Evolutionary conservation across 2,329 filamentous ascomycete genomes (phyloP), one percentile per base, ranked within the genome.

Genomic region (Juglanconis juglandina): DNA sequence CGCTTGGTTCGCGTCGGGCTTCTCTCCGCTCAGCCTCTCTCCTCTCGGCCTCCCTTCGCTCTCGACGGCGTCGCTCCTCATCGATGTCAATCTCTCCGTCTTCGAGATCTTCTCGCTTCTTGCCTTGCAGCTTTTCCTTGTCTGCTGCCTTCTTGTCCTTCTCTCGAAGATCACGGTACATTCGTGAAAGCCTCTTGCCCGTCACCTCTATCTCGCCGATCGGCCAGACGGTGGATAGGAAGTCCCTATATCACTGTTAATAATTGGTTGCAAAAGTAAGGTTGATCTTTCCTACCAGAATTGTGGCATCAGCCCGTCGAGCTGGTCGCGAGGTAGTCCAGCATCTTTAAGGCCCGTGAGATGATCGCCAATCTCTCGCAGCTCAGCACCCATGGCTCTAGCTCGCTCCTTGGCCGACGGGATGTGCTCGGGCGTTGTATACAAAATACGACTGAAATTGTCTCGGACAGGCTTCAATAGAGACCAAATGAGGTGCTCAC

Each of bases 141-240:
- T 24, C 68, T n/a, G 69, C 67, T 7, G 64, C 64, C 13, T 68
- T 66, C 51, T 68, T 68, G 57, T 74, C 72, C 63, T 72, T 72
- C 39, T 71, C 69, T 32, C 68, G 60, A 30, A 75, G 69, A 6
- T 71, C 69, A 35, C 70, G 67, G 64, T 73, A 75, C 72, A 75
- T 75, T 44, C 66, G 68, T 42, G 73, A 71, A 24, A 75, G 69
- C 53, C 72, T 69, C 63, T 69, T 67, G 24, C 73, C 73, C 1
- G 73, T 71, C 6, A 75, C 73, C 14, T 69, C 72, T 35, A 73
- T 69, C 5, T 75, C 71, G 33, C 72, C 71, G 32, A 75, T 68
- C 10, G 73, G 73, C 73, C 73, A 75, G 56, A 75, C 74, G 7
- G 72, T 74, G 4, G 73, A 74, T 56, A 75, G 58, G 57, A 75